A percentile compares a stretch with the other conserved stretches of the same genome.
phyloP scores from a whole-genome alignment of 208 protist species.

The Strigomonas galati region DNA sequence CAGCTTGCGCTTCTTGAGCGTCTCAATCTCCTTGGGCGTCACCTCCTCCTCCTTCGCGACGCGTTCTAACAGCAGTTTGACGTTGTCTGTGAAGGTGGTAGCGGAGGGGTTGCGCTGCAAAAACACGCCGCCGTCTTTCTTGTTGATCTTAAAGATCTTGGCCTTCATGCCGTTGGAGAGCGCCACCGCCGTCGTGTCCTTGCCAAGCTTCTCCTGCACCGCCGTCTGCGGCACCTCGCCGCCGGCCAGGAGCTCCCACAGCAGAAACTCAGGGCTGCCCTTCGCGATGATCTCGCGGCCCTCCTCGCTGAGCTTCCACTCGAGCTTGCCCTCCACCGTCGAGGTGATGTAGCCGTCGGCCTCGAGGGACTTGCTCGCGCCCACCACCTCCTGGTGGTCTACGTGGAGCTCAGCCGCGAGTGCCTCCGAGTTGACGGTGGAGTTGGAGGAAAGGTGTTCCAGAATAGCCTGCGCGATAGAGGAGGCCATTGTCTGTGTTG shows the following conservation, averaged over 20 bases:
- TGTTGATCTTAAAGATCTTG: slow-evolving; percentile 89
- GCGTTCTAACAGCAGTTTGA: slow-evolving; percentile 35
- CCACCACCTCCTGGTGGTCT: slow-evolving; percentile 89
- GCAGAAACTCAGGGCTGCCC: slow-evolving; percentile 90
- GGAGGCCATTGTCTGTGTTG: not conserved
- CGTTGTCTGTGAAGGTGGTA: slow-evolving; percentile 30
- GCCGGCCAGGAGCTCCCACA: slow-evolving; percentile 49
- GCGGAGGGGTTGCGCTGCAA: slow-evolving; percentile 41
- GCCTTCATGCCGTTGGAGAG: slow-evolving; percentile 92
- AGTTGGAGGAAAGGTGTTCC: slow-evolving; percentile 30
- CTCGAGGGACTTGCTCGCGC: slow-evolving; percentile 89
- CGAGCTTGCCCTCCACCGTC: slow-evolving; percentile 42
- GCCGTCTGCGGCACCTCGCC: slow-evolving; percentile 42
- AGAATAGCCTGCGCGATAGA: slow-evolving; percentile 38
- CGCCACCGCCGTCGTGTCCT: slow-evolving; percentile 63
- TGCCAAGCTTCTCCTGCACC: slow-evolving; percentile 52
- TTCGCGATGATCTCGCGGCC: slow-evolving; percentile 69
- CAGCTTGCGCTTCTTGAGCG: slow-evolving; percentile 93
- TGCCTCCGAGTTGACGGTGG: slow-evolving; percentile 45
- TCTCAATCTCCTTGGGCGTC: slow-evolving; percentile 65
- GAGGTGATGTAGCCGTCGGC: slow-evolving; percentile 74
- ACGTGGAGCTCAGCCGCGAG: slow-evolving; percentile 49
- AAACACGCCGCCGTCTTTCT: slow-evolving; percentile 55
- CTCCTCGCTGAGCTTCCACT: slow-evolving; percentile 77
- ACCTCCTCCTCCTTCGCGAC: slow-evolving; percentile 28